Conservation (phyloP, 148 eudicot species). For the Vaccinium myrtillus region DNA sequence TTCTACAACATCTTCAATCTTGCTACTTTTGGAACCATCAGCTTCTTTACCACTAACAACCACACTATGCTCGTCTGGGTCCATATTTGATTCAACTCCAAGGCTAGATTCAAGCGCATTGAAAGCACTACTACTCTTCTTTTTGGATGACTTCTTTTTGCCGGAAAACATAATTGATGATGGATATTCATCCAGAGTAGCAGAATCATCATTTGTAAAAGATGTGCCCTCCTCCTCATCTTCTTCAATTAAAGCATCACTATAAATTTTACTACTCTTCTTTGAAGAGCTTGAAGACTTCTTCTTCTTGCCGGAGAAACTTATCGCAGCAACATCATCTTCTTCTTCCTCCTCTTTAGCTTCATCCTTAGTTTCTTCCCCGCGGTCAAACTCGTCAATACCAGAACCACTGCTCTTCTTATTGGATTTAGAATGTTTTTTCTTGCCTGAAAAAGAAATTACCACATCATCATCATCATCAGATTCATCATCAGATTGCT, state of each 20-base stretch:
- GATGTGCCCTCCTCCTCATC: constrained; percentile 51
- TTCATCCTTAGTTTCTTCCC: constrained; percentile 32
- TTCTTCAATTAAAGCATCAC: constrained; percentile 51
- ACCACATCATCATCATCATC: constrained; percentile 50
- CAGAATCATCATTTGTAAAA: constrained; percentile 30
- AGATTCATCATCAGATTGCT: constrained; percentile 39
- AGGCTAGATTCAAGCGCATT: constrained; percentile 33
- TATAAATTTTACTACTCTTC: constrained; percentile 43
- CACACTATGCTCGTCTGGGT: constrained; percentile 19
- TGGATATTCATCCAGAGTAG: constrained; percentile 39
- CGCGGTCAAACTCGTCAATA: constrained; percentile 38
- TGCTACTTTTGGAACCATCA: constrained; percentile 32
- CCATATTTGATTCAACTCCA: constrained; percentile 23
- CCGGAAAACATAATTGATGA: constrained; percentile 54
- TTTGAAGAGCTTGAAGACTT: constrained; percentile 63
- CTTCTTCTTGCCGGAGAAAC: constrained; percentile 66
- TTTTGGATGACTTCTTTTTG: constrained; percentile 87
- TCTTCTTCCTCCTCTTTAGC: constrained; percentile 28
- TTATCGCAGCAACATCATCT: constrained; percentile 33
- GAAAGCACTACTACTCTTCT: constrained; percentile 46
- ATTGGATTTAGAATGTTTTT: constrained; percentile 51
- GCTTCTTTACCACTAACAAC: constrained; percentile 19
- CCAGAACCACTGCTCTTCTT: constrained; percentile 35
- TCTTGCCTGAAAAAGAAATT: constrained; percentile 59
- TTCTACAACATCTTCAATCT: constrained; percentile 35